Percentiles rank a stretch among this genome's conserved stretches.
Conservation (phyloP, 768 basidiomycete species). For the Termitomyces sp. region DNA sequence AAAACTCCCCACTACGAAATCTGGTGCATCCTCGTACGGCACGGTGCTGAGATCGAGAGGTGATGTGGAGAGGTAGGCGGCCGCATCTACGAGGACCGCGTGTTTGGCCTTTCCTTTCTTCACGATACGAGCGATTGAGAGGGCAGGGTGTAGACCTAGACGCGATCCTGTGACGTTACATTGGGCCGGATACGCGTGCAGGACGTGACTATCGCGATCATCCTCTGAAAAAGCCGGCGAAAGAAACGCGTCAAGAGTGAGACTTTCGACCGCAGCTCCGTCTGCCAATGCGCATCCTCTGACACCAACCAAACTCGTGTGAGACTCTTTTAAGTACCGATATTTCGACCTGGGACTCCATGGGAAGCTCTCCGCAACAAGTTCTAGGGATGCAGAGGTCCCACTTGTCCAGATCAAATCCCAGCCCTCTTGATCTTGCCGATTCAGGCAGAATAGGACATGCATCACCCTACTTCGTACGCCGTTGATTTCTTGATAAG, state of each 20-base stretch:
- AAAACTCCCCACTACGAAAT: conserved; percentile 13
- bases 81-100: conserved; percentile 12
- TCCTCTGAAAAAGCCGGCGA: background rate
- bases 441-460: conserved; percentile 7
- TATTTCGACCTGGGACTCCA: conserved; percentile 7
- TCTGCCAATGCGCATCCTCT: conserved; percentile 12
- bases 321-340: conserved; percentile 11
- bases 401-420: conserved; percentile 16
- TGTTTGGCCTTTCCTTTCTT: background rate
- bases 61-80: conserved; percentile 16
- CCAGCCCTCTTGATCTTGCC: conserved; percentile 11
- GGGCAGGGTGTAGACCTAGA: conserved; percentile 12
- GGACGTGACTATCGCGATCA: background rate
- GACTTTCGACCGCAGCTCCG: conserved; percentile 11
- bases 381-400: conserved; percentile 9
- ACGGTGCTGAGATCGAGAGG: conserved; percentile 8
- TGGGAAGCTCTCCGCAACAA: conserved; percentile 11
- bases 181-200: conserved; percentile 15
- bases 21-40: conserved; percentile 9
- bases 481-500: conserved; percentile 7
- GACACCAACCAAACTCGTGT: conserved; percentile 15
- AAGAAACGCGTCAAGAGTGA: conserved; percentile 10
- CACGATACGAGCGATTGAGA: background rate
- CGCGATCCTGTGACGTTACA: conserved; percentile 16
- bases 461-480: conserved; percentile 11